Conservation (phyloP, 2,329 filamentous ascomycete genomes). For the Paradendryphiella salina region DNA sequence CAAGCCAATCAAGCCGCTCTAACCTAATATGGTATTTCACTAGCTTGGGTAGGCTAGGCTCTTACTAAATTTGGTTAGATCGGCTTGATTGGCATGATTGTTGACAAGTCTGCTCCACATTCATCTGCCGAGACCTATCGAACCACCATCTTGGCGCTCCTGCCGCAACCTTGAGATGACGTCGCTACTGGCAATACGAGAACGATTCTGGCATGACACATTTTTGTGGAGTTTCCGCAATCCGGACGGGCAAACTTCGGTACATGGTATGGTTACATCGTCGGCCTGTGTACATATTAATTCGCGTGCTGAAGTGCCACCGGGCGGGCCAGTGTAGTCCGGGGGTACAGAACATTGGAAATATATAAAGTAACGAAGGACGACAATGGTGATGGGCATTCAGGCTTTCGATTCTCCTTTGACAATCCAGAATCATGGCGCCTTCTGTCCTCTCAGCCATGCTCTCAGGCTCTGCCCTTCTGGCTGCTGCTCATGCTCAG, state of each 20-base stretch:
- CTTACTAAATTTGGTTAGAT: no score
- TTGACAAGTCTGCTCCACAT: no score
- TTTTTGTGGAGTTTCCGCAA: constrained; percentile 18
- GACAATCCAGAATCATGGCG: constrained; percentile 28
- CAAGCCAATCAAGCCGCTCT: no score
- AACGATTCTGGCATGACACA: constrained; percentile 22
- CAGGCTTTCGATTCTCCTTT: constrained; percentile 11
- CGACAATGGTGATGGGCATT: neutral
- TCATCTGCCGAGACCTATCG: constrained; percentile 21
- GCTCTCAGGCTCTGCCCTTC: constrained; percentile 28
- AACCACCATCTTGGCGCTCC: constrained; percentile 27
- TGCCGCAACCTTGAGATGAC: constrained; percentile 16
- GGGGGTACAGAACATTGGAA: constrained; percentile 1
- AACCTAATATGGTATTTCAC: no score
- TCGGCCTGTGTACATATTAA: constrained; percentile 1
- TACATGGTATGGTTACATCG: constrained; percentile 2
- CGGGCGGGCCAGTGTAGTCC: constrained; percentile 3
- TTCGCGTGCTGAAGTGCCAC: constrained; percentile 1
- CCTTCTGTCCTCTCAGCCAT: constrained; percentile 29
- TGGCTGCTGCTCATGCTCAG: constrained; percentile 32
- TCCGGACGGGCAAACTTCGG: constrained; percentile 31
- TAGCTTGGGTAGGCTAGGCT: no score
- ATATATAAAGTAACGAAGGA: constrained; percentile 27
- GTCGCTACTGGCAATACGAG: constrained; percentile 6
- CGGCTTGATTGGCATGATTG: no score